phyloP scores from a whole-genome alignment of 2,329 filamentous ascomycete genomes.

The Corynespora cassiicola region DNA sequence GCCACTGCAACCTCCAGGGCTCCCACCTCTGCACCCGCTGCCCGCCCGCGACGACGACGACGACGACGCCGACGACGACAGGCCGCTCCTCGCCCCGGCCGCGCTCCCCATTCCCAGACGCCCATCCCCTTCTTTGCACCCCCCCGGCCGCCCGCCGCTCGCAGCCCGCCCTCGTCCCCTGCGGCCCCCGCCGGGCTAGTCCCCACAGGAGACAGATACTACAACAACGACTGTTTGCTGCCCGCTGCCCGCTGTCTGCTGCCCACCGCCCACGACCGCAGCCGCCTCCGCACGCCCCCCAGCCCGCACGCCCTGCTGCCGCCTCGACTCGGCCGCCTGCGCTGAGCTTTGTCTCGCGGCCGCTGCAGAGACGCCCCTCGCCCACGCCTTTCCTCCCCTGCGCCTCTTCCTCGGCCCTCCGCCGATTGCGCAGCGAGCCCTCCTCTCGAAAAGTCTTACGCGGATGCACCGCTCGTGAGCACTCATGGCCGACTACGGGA shows the following conservation, averaged over 20 bases:
- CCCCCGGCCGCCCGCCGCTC: slow-evolving; percentile 10
- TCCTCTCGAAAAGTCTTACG: slow-evolving; percentile 24
- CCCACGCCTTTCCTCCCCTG: slow-evolving; percentile 9
- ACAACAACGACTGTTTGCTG: too few relatives aligned
- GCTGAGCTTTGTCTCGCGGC: slow-evolving; percentile 1
- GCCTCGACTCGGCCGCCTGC: slow-evolving; percentile 1
- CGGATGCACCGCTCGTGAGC: slow-evolving; percentile 35
- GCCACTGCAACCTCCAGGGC: too few relatives aligned
- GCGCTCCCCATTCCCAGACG: too few relatives aligned
- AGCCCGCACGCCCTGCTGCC: not conserved
- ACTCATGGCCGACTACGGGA: slow-evolving; percentile 68
- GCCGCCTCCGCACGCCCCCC: not conserved
- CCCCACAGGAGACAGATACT: slow-evolving; percentile 24
- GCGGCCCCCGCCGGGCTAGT: slow-evolving; percentile 29
- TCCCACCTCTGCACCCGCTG: not conserved
- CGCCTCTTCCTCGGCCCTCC: slow-evolving; percentile 18
- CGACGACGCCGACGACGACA: too few relatives aligned
- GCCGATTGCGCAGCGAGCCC: slow-evolving; percentile 20
- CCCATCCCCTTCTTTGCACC: too few relatives aligned
- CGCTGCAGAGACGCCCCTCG: not conserved
- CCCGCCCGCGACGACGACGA: too few relatives aligned
- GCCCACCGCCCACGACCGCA: slow-evolving; percentile 2
- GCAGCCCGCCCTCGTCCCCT: slow-evolving; percentile 10
- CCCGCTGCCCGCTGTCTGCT: slow-evolving; percentile 3
- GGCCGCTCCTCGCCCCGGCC: too few relatives aligned